Percentiles rank a stretch among this genome's conserved stretches.
phyloP scores from a whole-genome alignment of 225 moss, liverwort and hornwort genomes.

The Pleurozium schreberi region DNA sequence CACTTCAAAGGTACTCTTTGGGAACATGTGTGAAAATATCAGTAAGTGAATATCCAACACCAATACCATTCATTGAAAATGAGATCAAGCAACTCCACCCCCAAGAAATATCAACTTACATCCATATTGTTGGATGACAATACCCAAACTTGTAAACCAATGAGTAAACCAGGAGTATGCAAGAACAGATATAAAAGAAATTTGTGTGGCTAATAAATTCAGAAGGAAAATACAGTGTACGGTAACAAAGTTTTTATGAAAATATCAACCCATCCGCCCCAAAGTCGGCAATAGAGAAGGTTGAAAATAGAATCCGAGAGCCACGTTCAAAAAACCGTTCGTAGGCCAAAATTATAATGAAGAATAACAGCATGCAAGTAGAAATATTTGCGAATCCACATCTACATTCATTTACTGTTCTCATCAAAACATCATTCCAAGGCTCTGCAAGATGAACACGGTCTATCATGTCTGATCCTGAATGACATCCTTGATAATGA shows the following conservation, averaged over 20 bases:
- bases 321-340: background rate
- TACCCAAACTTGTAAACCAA: background rate
- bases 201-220: background rate
- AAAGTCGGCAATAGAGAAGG: background rate
- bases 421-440: constrained; percentile 1
- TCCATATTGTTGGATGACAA: background rate
- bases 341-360: constrained; percentile 9
- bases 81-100: background rate
- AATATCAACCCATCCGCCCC: constrained; percentile 4
- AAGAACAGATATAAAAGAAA: background rate
- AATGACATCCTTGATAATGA: constrained; percentile 12
- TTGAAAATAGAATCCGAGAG: background rate
- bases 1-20: too few relatives aligned
- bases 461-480: constrained; percentile 1
- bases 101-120: too few relatives aligned
- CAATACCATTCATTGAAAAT: background rate
- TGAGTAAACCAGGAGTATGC: background rate
- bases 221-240: background rate
- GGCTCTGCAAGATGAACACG: background rate
- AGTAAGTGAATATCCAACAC: too few relatives aligned
- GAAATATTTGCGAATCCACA: constrained; percentile 10
- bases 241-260: background rate
- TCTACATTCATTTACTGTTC: constrained; percentile 2
- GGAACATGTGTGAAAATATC: too few relatives aligned
- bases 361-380: constrained; percentile 2